Percentiles rank a stretch among this genome's conserved stretches.
Conservation (phyloP, 148 eudicot species). For the Nepenthes gracilis region DNA sequence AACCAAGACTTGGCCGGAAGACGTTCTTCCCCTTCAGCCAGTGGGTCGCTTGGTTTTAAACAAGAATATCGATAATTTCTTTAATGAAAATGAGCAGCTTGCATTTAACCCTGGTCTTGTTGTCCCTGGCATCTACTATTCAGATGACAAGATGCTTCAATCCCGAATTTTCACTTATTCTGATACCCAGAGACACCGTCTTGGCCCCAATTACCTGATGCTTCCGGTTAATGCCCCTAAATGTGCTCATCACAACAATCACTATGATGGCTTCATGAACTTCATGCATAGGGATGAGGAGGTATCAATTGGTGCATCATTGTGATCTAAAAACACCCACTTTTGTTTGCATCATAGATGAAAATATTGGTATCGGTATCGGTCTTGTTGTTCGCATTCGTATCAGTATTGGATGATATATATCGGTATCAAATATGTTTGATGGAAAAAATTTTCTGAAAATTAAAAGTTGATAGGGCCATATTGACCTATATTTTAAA, state of each 20-base stretch:
- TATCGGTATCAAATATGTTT: too few species aligned
- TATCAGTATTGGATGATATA: too few species aligned
- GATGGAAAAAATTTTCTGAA: too few species aligned
- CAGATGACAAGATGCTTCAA: conserved; percentile 90
- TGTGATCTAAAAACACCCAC: not conserved
- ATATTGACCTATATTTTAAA: too few species aligned
- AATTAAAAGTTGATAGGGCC: too few species aligned
- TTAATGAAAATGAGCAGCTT: conserved; percentile 85
- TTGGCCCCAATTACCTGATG: conserved; percentile 89
- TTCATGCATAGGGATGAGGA: conserved; percentile 98
- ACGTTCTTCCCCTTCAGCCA: conserved; percentile 78
- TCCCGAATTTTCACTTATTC: conserved; percentile 76
- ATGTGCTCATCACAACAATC: conserved; percentile 87
- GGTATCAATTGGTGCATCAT: conserved; percentile 23
- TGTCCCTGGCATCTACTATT: conserved; percentile 82
- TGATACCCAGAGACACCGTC: conserved; percentile 94
- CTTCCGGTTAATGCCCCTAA: conserved; percentile 93
- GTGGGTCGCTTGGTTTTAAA: conserved; percentile 92
- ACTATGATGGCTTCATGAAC: conserved; percentile 87
- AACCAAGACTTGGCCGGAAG: conserved; percentile 94
- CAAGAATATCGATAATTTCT: conserved; percentile 90
- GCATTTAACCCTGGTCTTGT: conserved; percentile 77
- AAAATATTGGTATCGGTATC: not conserved
- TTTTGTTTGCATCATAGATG: not conserved
- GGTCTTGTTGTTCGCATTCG: too few species aligned